Base-by-base conservation (phyloP, 768 basidiomycete genomes). In the Auriscalpium microsporum region DNA sequence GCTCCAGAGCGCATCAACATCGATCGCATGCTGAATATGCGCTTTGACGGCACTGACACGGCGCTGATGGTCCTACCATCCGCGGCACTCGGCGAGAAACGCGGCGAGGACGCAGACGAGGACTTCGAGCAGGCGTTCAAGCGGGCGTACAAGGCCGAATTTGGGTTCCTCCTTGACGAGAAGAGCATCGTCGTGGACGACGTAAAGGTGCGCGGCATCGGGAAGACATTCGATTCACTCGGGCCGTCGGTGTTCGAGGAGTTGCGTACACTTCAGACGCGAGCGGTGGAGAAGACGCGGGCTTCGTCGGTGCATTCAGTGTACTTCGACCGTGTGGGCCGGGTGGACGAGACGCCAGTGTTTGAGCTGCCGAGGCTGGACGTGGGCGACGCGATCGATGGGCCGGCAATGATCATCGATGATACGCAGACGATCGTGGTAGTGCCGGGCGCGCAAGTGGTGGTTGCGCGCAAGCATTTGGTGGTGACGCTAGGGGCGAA, bases 321-420 rank as follows among this genome's bases (percentile, higher is more conserved):
- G 50, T 94, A 93, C 71, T 94, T 94, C 64, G 90, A 92, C 67
- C 78, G 77, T 48, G 66, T 87, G 3, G 90, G 92, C 4, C 77
- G 94, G 19, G 79, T 90, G 38, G 70, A 81, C 40, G 78, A 89
- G 57, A 90, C 89, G 0, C 94, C 93, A 0, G 86, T 97, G 23
- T 95, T 77, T 68, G 64, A 84, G 62, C 71, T 97, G 57, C 81
- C 80, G 45, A 71, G 73, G 13, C 69, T 97, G 55, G 73, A 72
- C 0, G 72, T 83, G 11, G 94, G 93, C 3, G 86, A 92, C 55
- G 72, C 75, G 42, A 73, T 95, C 28, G 70, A 78, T 45, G 95
- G 94, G 8, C 94, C 95, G 9, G 91, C 93, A 37, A 86, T 97
- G 81, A 86, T 98, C 58, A 90, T 96, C 63, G 94, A 98, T 69